A percentile compares a stretch with the other conserved stretches of the same genome.
Conservation (phyloP, 1,284 basidiomycete species). For the Boletus hoseneyae region DNA sequence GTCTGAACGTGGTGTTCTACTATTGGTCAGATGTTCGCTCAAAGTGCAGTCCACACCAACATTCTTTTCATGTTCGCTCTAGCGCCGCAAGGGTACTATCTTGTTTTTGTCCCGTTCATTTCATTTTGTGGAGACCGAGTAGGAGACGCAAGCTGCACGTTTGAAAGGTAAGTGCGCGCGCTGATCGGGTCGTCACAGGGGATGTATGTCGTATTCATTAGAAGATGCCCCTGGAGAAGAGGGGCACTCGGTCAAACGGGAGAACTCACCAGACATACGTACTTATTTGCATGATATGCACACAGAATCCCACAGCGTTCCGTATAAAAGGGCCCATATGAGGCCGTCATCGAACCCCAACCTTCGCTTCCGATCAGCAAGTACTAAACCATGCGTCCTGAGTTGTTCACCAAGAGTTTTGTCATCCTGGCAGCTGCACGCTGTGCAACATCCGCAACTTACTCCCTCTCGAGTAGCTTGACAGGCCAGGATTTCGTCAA, state of each 20-base stretch:
- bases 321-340: slow-evolving; percentile 6
- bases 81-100: background rate
- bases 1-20: background rate
- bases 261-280: no score
- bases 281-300: background rate
- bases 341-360: background rate
- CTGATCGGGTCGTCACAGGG: background rate
- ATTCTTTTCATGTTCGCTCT: background rate
- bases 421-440: slow-evolving; percentile 8
- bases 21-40: background rate
- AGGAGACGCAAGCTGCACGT: background rate
- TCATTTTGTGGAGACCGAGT: slow-evolving; percentile 2
- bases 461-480: slow-evolving; percentile 12
- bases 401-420: background rate
- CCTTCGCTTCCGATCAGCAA: background rate
- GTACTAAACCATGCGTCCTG: slow-evolving; percentile 3
- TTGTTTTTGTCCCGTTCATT: background rate
- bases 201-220: background rate
- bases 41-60: background rate
- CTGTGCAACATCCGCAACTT: slow-evolving; percentile 10
- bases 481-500: slow-evolving; percentile 17
- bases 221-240: background rate
- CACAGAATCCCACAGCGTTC: background rate
- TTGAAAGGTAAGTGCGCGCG: background rate
- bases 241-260: background rate